Conservation (phyloP, 257 asterid species). For the Penstemon eatonii region DNA sequence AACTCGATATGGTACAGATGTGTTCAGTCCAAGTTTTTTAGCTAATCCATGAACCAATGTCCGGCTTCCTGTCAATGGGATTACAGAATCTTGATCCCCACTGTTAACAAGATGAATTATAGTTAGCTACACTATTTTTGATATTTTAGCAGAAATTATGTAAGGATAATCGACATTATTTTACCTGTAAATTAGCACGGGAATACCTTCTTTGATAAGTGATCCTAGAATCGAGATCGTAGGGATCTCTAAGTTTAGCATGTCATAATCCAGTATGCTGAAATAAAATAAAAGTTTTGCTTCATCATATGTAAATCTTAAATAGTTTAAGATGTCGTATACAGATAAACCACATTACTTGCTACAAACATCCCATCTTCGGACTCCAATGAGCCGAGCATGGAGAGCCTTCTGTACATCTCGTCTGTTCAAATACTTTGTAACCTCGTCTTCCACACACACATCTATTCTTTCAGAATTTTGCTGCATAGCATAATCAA, state of each 20-base stretch:
- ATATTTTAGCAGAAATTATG: not conserved
- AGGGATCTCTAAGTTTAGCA: conserved; percentile 64
- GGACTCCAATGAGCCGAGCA: conserved; percentile 63
- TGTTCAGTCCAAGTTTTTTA: conserved; percentile 42
- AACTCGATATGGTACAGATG: conserved; percentile 59
- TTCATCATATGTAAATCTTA: not conserved
- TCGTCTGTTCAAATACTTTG: conserved; percentile 55
- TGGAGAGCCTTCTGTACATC: conserved; percentile 67
- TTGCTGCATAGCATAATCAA: conserved; percentile 36
- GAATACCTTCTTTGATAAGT: conserved; percentile 52
- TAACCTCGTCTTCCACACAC: conserved; percentile 63
- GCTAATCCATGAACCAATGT: conserved; percentile 48
- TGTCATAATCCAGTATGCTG: conserved; percentile 62
- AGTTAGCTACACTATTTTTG: not conserved
- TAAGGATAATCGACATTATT: not conserved
- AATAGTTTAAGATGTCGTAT: not conserved
- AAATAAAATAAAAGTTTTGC: not conserved
- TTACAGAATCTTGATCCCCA: conserved; percentile 78
- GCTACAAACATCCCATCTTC: conserved; percentile 67
- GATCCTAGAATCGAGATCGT: conserved; percentile 52
- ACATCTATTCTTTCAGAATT: conserved; percentile 53
- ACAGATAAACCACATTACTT: conserved; percentile 33
- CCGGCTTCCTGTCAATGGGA: conserved; percentile 71
- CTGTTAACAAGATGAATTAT: conserved; percentile 33
- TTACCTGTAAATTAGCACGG: conserved; percentile 68